phyloP scores from a whole-genome alignment of 1,284 basidiomycete genomes.

The Mycosarcoma maydis region DNA sequence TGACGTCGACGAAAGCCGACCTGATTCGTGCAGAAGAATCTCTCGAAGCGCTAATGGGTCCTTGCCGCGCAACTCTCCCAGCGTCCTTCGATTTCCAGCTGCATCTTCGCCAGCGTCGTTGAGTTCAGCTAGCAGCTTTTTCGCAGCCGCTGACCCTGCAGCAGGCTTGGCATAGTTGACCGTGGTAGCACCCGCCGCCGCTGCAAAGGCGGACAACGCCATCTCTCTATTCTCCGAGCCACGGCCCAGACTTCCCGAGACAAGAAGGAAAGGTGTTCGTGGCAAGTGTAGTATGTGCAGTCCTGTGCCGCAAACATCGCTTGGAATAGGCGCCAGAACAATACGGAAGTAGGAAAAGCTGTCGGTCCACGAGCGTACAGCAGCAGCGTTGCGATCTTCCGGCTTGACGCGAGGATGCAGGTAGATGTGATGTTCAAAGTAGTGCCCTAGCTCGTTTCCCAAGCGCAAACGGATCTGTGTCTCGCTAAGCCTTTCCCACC shows the following conservation, averaged over 20 bases:
- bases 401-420: slow-evolving; percentile 17
- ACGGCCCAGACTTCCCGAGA: slow-evolving; percentile 42
- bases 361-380: slow-evolving; percentile 18
- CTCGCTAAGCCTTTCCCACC: slow-evolving; percentile 32
- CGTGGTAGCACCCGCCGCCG: slow-evolving; percentile 32
- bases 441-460: slow-evolving; percentile 45
- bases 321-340: slow-evolving; percentile 31
- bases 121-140: slow-evolving; percentile 24
- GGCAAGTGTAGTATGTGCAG: slow-evolving; percentile 49
- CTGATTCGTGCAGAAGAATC: slow-evolving; percentile 40
- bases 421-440: slow-evolving; percentile 53
- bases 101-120: slow-evolving; percentile 29
- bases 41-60: slow-evolving; percentile 45
- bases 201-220: slow-evolving; percentile 40
- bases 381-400: neutral
- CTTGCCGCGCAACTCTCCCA: slow-evolving; percentile 51
- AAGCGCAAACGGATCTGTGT: slow-evolving; percentile 29
- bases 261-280: slow-evolving; percentile 40
- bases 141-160: slow-evolving; percentile 20
- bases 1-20: slow-evolving; percentile 20
- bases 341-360: slow-evolving; percentile 49
- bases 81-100: slow-evolving; percentile 17
- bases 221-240: slow-evolving; percentile 42
- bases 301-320: slow-evolving; percentile 44
- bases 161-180: slow-evolving; percentile 38